These are phyloP conservation scores for Mucor saturninus DNA, from an alignment of 371 early-diverging fungal genomes.

Conservation along the genomic window DNA sequence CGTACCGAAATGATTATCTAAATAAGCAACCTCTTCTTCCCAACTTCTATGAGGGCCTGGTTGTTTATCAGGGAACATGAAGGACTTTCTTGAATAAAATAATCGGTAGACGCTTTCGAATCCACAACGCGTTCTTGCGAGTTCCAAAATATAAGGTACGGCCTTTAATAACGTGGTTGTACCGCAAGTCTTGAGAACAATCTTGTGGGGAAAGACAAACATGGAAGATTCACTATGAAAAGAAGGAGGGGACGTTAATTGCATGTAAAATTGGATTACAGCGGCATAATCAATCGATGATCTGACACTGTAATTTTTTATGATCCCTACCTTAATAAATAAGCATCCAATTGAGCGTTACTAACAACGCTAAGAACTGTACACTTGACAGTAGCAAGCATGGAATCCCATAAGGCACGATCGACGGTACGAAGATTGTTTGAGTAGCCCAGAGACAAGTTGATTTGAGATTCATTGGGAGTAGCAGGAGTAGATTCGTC, in stretches of 20 bases:
- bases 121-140: constrained; percentile 72
- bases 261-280: constrained; percentile 1
- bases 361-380: constrained; percentile 79
- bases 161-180: constrained; percentile 90
- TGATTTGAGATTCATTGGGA: constrained; percentile 26
- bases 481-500: constrained; percentile 38
- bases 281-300: not conserved
- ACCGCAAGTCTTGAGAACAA: constrained; percentile 95
- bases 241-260: constrained; percentile 3
- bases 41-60: constrained; percentile 85
- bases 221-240: constrained; percentile 83
- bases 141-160: constrained; percentile 80
- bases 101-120: constrained; percentile 71
- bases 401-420: constrained; percentile 79
- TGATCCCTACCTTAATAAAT: constrained; percentile 72
- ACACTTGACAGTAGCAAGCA: constrained; percentile 89
- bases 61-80: constrained; percentile 93
- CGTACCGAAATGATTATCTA: constrained; percentile 67
- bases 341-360: constrained; percentile 81
- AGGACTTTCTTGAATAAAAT: constrained; percentile 93
- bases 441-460: constrained; percentile 32
- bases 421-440: constrained; percentile 76
- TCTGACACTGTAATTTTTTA: too few species aligned
- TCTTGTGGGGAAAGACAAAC: constrained; percentile 90
- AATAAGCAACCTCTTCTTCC: constrained; percentile 81